Percentiles rank a stretch among this genome's conserved stretches.
These are phyloP conservation scores for Hypoxylon perforatum DNA, from an alignment of 495 filamentous ascomycete genomes.

Conservation along the genomic window DNA sequence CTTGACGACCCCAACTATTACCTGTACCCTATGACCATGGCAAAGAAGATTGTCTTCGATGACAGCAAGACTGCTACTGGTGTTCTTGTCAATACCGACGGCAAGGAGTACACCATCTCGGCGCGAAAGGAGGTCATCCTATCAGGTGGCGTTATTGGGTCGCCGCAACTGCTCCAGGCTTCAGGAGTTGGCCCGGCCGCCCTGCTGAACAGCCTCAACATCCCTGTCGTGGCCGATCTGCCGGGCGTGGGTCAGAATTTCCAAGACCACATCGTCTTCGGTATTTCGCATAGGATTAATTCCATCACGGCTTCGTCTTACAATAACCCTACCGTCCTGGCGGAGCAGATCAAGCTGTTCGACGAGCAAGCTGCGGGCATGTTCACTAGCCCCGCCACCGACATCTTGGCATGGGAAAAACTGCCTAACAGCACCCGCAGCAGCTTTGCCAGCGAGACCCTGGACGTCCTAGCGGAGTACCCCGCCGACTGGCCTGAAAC, in stretches of 20 bases:
- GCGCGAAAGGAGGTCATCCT: slow-evolving; percentile 59
- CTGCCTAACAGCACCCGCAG: background rate
- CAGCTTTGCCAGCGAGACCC: background rate
- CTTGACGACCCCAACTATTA: slow-evolving; percentile 41
- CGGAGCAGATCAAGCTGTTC: slow-evolving; percentile 39
- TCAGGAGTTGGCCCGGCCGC: slow-evolving; percentile 60
- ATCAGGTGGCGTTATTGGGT: slow-evolving; percentile 57
- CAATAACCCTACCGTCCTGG: slow-evolving; percentile 14
- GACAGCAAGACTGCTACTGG: slow-evolving; percentile 24
- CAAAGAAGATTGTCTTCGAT: slow-evolving; percentile 53
- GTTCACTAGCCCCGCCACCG: background rate
- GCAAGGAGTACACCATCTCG: slow-evolving; percentile 27
- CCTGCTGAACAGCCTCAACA: slow-evolving; percentile 49
- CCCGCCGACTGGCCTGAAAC: background rate
- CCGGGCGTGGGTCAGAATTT: slow-evolving; percentile 63
- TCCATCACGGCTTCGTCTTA: slow-evolving; percentile 34
- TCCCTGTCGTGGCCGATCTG: slow-evolving; percentile 55
- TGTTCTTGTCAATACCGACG: slow-evolving; percentile 21
- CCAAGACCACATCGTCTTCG: slow-evolving; percentile 55
- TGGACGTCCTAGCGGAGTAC: background rate
- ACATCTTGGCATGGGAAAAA: background rate
- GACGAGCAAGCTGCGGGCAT: slow-evolving; percentile 23
- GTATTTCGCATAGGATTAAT: slow-evolving; percentile 41
- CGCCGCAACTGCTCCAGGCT: slow-evolving; percentile 64
- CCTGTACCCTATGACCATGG: slow-evolving; percentile 48